These are phyloP conservation scores for Collybia sordida DNA, from an alignment of 768 basidiomycete species.

Conservation along the genomic window DNA sequence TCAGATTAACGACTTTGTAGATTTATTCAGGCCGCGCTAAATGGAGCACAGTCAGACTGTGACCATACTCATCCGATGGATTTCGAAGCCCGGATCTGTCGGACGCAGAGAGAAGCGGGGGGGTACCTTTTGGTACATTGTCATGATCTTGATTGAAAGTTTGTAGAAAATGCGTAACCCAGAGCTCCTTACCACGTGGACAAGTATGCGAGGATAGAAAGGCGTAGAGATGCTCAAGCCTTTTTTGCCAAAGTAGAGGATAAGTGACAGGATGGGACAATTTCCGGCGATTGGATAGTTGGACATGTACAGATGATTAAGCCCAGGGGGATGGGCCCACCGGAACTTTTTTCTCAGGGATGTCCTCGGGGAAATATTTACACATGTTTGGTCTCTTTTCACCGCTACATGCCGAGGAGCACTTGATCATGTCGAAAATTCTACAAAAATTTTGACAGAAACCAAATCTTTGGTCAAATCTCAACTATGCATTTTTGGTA, in stretches of 20 bases:
- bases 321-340: constrained; percentile 12
- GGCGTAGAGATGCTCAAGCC: too few species aligned
- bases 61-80: constrained; percentile 4
- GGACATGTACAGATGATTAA: constrained; percentile 4
- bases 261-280: constrained; percentile 1
- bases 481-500: too few species aligned
- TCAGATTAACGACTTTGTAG: constrained; percentile 18
- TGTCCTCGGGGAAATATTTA: constrained; percentile 11
- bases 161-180: too few species aligned
- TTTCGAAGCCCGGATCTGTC: constrained; percentile 20
- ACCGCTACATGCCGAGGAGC: not conserved
- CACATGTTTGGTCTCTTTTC: constrained; percentile 5
- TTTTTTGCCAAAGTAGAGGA: too few species aligned
- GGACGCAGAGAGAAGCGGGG: constrained; percentile 7
- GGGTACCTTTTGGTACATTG: not conserved
- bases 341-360: constrained; percentile 5
- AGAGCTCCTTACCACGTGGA: too few species aligned
- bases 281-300: constrained; percentile 10
- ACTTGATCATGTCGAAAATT: too few species aligned
- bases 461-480: too few species aligned
- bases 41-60: constrained; percentile 17
- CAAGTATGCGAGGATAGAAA: too few species aligned
- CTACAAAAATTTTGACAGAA: too few species aligned
- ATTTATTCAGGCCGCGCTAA: constrained; percentile 4
- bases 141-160: not conserved